phyloP scores from a whole-genome alignment of 495 filamentous ascomycete species.

The Aspergillus asperescens region DNA sequence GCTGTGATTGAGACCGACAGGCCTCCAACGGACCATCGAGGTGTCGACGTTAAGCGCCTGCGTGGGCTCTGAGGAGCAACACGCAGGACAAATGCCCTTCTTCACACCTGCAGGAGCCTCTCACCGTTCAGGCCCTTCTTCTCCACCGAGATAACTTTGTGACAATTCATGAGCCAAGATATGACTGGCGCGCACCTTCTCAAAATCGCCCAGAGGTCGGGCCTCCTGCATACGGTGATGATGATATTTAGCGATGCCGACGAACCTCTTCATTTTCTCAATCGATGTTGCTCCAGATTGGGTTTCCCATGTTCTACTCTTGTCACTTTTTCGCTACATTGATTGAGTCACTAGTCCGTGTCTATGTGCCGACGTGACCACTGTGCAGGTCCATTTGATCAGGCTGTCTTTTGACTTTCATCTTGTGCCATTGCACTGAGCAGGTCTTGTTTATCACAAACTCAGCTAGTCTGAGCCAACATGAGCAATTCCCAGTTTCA shows the following conservation, averaged over 20 bases:
- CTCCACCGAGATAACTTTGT: conserved; percentile 10
- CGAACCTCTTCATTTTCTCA: background rate
- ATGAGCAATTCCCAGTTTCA: conserved; percentile 43
- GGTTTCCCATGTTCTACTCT: background rate
- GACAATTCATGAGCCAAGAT: conserved; percentile 8
- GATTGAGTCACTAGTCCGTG: background rate
- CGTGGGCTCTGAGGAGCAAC: conserved; percentile 12
- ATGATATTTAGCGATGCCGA: conserved; percentile 4
- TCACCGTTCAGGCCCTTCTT: conserved; percentile 26
- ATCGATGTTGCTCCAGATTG: background rate
- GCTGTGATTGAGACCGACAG: conserved; percentile 9
- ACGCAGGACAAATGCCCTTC: conserved; percentile 17
- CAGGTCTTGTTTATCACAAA: background rate
- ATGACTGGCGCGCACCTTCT: conserved; percentile 7
- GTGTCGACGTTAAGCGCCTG: conserved; percentile 22
- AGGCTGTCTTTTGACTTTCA: background rate
- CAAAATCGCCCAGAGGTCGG: conserved; percentile 5
- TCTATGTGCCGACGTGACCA: background rate
- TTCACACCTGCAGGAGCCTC: conserved; percentile 20
- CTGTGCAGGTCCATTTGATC: background rate
- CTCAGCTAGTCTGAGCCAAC: background rate
- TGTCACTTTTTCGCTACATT: background rate
- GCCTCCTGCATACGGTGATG: background rate
- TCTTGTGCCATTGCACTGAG: background rate
- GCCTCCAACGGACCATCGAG: conserved; percentile 14